Percentiles rank a stretch among this genome's conserved stretches.
Conservation (phyloP, 495 filamentous ascomycete species). For the Tuber aestivum region DNA sequence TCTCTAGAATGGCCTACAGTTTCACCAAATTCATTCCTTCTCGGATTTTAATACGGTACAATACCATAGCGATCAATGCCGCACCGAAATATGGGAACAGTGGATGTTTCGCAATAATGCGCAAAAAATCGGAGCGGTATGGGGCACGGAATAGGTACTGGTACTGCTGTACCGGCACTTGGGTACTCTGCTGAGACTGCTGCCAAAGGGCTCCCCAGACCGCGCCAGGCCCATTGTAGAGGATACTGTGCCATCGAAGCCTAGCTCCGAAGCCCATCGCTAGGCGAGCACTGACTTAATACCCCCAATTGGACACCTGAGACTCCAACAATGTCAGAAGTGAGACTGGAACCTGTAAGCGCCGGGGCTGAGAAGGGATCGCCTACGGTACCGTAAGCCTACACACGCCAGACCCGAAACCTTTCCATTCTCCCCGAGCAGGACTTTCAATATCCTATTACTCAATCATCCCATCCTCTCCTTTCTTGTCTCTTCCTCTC, state of each 20-base stretch:
- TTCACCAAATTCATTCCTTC: not conserved
- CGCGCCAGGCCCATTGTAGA: not conserved
- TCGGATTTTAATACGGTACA: not conserved
- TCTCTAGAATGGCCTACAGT: not conserved
- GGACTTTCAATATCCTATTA: constrained; percentile 23
- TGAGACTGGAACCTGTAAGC: not conserved
- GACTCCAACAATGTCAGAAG: not conserved
- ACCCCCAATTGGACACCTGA: not conserved
- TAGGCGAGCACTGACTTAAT: not conserved
- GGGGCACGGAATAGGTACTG: not conserved
- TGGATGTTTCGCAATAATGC: not conserved
- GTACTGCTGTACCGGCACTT: too few species aligned
- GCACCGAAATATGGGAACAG: not conserved
- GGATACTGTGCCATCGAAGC: not conserved
- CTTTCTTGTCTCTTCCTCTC: constrained; percentile 17
- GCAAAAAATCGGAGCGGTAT: not conserved
- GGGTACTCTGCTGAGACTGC: not conserved
- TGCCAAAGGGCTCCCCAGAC: not conserved
- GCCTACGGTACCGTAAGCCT: too few species aligned
- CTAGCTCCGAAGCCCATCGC: not conserved
- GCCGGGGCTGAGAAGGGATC: not conserved
- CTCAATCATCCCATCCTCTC: constrained; percentile 11
- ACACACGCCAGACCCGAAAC: not conserved
- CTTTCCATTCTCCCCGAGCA: constrained; percentile 1
- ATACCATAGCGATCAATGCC: not conserved